A percentile compares a stretch with the other conserved stretches of the same genome.
Conservation (phyloP, 2,329 filamentous ascomycete species). For the Leptographium galeiforme region DNA sequence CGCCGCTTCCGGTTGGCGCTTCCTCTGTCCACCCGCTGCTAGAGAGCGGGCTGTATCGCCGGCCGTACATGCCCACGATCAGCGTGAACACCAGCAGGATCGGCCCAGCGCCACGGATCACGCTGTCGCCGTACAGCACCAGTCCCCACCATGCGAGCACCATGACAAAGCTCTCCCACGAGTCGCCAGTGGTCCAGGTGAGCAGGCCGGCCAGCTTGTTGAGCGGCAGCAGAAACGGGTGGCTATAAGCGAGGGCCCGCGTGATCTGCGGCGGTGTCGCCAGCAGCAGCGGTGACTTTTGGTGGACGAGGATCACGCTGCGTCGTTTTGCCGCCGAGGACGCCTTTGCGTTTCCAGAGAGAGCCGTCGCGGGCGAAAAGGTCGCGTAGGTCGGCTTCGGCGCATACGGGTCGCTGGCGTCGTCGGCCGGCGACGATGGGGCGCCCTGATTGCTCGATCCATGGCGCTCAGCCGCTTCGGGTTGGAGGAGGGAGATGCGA, state of each 20-base stretch:
- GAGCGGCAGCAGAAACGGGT: slow-evolving; percentile 81
- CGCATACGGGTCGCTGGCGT: slow-evolving; percentile 17
- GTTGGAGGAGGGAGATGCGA: slow-evolving; percentile 19
- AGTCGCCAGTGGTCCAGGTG: slow-evolving; percentile 87
- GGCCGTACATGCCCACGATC: slow-evolving; percentile 84
- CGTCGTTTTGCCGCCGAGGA: slow-evolving; percentile 58
- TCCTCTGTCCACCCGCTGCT: slow-evolving; percentile 61
- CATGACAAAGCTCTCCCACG: slow-evolving; percentile 93
- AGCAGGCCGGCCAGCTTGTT: slow-evolving; percentile 76
- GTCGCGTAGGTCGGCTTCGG: slow-evolving; percentile 65
- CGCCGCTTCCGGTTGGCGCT: slow-evolving; percentile 16
- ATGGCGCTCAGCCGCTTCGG: slow-evolving; percentile 16
- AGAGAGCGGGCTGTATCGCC: slow-evolving; percentile 79
- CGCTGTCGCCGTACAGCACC: slow-evolving; percentile 71
- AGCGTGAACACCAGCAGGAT: slow-evolving; percentile 66
- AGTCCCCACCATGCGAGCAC: slow-evolving; percentile 75
- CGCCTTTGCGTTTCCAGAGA: slow-evolving; percentile 39
- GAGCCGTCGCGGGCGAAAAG: slow-evolving; percentile 76
- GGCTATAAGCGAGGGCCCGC: slow-evolving; percentile 84
- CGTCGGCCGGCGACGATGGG: slow-evolving; percentile 8
- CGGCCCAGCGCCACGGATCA: slow-evolving; percentile 73
- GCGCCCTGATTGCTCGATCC: slow-evolving; percentile 13
- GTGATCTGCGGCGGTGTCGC: slow-evolving; percentile 93
- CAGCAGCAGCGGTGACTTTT: slow-evolving; percentile 85
- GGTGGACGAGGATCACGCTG: slow-evolving; percentile 88